Evolutionary conservation across 768 basidiomycete genomes (phyloP).

Genomic region (Aureoboletus auriporus): DNA sequence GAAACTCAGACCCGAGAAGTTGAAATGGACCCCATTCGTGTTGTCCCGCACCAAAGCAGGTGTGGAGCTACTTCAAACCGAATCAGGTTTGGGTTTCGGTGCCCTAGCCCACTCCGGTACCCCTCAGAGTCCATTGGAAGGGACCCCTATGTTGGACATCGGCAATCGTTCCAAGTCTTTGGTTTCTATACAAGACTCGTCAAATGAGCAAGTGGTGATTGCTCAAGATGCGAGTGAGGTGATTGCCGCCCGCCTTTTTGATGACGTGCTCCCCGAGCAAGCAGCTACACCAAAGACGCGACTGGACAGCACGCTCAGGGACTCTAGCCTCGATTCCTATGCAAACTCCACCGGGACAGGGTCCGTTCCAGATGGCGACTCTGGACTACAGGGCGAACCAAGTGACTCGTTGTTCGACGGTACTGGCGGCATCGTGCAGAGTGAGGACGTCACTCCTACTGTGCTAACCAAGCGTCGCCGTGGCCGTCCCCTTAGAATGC

Average conservation of each 20-base stretch:
- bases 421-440: neutral
- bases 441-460: slow-evolving; percentile 4
- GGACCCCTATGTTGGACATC: slow-evolving; percentile 19
- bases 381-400: slow-evolving; percentile 5
- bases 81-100: slow-evolving; percentile 12
- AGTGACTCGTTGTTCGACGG: slow-evolving; percentile 7
- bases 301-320: slow-evolving; percentile 12
- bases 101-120: slow-evolving; percentile 5
- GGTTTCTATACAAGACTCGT: slow-evolving; percentile 9
- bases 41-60: slow-evolving; percentile 43
- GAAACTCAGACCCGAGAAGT: slow-evolving; percentile 70
- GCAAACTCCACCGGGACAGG: slow-evolving; percentile 16
- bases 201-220: slow-evolving; percentile 8
- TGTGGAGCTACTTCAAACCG: slow-evolving; percentile 25
- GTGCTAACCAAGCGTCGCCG: slow-evolving; percentile 30
- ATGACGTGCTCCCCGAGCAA: slow-evolving; percentile 22
- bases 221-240: slow-evolving; percentile 8
- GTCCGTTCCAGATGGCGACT: slow-evolving; percentile 16
- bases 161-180: slow-evolving; percentile 16
- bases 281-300: slow-evolving; percentile 18
- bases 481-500: slow-evolving; percentile 29
- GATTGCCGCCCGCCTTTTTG: slow-evolving; percentile 30
- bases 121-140: slow-evolving; percentile 19
- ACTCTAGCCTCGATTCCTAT: slow-evolving; percentile 11
- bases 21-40: slow-evolving; percentile 95